phyloP scores from a whole-genome alignment of 441 rosid genomes.

The Bruguiera hainesii region DNA sequence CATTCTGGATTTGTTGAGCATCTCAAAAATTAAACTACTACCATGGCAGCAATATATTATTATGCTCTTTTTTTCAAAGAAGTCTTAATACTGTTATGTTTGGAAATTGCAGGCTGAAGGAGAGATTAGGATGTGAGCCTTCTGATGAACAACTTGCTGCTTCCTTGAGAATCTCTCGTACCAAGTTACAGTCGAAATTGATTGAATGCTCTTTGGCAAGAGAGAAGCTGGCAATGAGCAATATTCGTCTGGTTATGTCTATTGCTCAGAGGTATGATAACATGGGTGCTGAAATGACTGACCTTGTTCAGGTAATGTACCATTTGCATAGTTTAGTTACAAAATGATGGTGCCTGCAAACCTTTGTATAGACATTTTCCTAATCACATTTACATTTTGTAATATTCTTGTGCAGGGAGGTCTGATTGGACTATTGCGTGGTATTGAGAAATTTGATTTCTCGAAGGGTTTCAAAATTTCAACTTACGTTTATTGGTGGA shows the following conservation, averaged over 20 bases:
- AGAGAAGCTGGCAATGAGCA: constrained; percentile 94
- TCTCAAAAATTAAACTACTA: constrained; percentile 68
- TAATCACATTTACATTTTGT: neutral
- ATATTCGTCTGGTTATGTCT: constrained; percentile 91
- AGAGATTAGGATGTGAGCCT: constrained; percentile 83
- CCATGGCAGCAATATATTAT: constrained; percentile 49
- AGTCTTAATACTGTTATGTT: constrained; percentile 19
- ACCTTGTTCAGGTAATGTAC: constrained; percentile 83
- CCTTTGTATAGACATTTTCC: constrained; percentile 13
- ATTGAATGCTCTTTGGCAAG: constrained; percentile 78
- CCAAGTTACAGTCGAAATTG: constrained; percentile 57
- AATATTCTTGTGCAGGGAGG: constrained; percentile 60
- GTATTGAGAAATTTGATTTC: constrained; percentile 93
- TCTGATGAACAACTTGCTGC: constrained; percentile 78
- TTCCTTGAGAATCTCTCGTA: constrained; percentile 67
- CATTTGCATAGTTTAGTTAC: constrained; percentile 6
- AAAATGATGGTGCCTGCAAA: neutral
- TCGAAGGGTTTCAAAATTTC: constrained; percentile 90
- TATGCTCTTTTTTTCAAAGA: constrained; percentile 34
- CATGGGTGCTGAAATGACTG: constrained; percentile 94
- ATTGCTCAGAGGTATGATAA: constrained; percentile 85
- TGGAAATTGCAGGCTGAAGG: constrained; percentile 55
- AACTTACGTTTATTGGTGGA: constrained; percentile 99
- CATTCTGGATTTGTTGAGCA: neutral
- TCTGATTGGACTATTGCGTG: constrained; percentile 83